Conservation (phyloP, 257 asterid genomes). For the Solanum rostratum region DNA sequence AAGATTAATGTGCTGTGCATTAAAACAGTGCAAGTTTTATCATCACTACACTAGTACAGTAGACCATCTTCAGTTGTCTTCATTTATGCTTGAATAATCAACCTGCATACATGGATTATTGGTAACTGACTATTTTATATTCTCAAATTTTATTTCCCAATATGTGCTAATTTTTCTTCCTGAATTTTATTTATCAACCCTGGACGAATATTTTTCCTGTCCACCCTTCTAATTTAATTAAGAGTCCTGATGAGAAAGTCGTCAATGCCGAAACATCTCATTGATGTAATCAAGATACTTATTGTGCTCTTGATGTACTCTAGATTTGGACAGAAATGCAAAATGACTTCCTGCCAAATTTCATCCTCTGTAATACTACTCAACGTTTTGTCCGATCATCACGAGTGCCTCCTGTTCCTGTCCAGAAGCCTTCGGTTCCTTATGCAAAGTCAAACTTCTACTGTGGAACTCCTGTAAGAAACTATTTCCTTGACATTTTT, state of each 20-base stretch:
- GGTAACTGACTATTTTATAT: neutral
- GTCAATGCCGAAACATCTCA: neutral
- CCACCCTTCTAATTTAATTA: neutral
- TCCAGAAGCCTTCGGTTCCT: conserved; percentile 91
- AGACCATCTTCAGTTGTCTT: neutral
- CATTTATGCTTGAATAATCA: neutral
- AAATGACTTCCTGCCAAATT: conserved; percentile 91
- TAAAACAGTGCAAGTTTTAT: neutral
- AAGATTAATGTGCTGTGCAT: neutral
- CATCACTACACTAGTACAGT: neutral
- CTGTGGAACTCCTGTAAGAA: conserved; percentile 91
- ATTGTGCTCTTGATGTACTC: conserved; percentile 9
- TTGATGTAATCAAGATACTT: conserved; percentile 5
- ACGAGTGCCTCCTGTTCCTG: conserved; percentile 59
- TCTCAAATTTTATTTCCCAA: neutral
- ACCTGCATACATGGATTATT: neutral
- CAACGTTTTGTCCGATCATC: conserved; percentile 95
- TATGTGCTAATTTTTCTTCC: neutral
- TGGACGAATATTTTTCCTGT: neutral
- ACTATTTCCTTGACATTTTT: neutral
- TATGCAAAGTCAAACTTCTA: conserved; percentile 86
- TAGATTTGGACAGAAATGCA: conserved; percentile 99
- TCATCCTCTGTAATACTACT: conserved; percentile 92
- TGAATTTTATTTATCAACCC: neutral
- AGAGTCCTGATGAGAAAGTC: neutral